phyloP scores from a whole-genome alignment of 495 filamentous ascomycete genomes.

The Neurospora terricola region DNA sequence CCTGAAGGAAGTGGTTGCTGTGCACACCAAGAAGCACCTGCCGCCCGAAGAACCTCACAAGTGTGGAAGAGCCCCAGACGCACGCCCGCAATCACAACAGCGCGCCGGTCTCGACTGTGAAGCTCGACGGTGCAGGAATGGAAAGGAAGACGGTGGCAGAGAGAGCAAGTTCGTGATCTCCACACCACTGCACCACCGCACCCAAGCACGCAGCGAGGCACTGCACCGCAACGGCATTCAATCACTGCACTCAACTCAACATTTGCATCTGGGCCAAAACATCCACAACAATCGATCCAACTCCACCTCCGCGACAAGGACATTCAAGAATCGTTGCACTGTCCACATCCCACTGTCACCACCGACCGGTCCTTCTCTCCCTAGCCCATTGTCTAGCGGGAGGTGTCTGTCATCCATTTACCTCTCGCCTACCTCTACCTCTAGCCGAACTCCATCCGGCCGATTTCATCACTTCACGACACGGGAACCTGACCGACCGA shows the following conservation, averaged over 20 bases:
- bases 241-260: background rate
- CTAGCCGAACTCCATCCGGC: background rate
- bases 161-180: background rate
- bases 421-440: background rate
- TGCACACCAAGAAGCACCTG: background rate
- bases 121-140: background rate
- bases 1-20: background rate
- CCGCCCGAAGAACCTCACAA: background rate
- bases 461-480: background rate
- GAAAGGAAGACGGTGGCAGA: background rate
- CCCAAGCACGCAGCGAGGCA: background rate
- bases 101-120: background rate
- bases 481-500: background rate
- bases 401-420: background rate
- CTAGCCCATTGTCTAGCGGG: background rate
- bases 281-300: background rate
- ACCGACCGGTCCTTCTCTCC: background rate
- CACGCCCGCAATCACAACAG: conserved; percentile 7
- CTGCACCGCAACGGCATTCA: background rate
- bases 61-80: background rate
- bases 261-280: background rate
- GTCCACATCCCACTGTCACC: background rate
- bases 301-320: background rate
- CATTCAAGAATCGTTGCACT: background rate
- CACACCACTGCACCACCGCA: background rate